Evolutionary conservation across 2,329 filamentous ascomycete species (phyloP).

Genomic region (Eutypella sp.): DNA sequence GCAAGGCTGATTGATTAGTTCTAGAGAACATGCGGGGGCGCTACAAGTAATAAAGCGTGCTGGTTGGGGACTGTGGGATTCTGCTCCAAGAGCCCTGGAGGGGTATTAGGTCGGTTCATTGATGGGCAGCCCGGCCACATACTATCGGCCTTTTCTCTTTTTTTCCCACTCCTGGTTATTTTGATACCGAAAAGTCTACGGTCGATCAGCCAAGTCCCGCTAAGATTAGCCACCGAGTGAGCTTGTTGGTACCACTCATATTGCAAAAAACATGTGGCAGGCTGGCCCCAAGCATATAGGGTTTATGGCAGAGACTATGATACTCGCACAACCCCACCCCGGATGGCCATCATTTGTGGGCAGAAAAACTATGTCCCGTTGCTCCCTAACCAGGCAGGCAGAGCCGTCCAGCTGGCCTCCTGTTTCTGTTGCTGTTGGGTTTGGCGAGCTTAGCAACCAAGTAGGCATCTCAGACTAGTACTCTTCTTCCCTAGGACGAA

Average conservation of each 20-base stretch:
- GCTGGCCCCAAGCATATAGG: slow-evolving; percentile 4
- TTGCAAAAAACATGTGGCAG: slow-evolving; percentile 15
- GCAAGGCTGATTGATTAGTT: neutral
- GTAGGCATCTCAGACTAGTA: slow-evolving; percentile 14
- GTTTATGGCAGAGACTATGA: slow-evolving; percentile 5
- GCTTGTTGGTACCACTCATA: slow-evolving; percentile 11
- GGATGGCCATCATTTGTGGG: slow-evolving; percentile 11
- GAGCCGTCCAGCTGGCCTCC: slow-evolving; percentile 12
- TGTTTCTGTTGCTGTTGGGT: slow-evolving; percentile 10
- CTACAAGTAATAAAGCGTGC: neutral
- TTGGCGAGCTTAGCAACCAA: slow-evolving; percentile 10
- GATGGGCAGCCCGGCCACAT: slow-evolving; percentile 2
- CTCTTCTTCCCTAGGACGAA: slow-evolving; percentile 5
- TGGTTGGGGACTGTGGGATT: neutral
- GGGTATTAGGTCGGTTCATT: too few species aligned
- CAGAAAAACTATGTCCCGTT: slow-evolving; percentile 8
- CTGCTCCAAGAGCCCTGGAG: too few species aligned
- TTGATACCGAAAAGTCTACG: slow-evolving; percentile 10
- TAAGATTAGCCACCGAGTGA: slow-evolving; percentile 15
- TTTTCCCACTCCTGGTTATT: slow-evolving; percentile 10
- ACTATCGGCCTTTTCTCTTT: slow-evolving; percentile 13
- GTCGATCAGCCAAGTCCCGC: slow-evolving; percentile 13
- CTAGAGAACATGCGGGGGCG: neutral
- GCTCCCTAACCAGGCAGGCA: slow-evolving; percentile 17
- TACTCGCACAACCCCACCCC: slow-evolving; percentile 7